Evolutionary conservation across 352 stramenopile species (phyloP).

Genomic region (Globisporangium emineosum): DNA sequence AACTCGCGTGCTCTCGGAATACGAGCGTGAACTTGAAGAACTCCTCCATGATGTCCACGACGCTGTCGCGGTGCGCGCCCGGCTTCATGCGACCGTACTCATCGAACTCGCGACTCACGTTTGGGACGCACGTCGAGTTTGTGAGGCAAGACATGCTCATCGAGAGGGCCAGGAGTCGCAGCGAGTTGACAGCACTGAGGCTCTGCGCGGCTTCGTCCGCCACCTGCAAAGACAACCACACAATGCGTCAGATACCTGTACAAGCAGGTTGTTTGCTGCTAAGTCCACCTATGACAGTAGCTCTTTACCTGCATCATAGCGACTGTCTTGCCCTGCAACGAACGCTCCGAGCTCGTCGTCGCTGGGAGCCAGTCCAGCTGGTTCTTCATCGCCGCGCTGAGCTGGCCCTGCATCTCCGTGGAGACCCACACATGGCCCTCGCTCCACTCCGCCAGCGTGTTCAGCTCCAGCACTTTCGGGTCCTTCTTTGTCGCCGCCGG

Average conservation of each 20-base stretch:
- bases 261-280: too few relatives aligned
- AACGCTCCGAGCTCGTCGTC: constrained; percentile 47
- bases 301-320: constrained; percentile 10
- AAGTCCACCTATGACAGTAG: too few relatives aligned
- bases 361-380: constrained; percentile 64
- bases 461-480: constrained; percentile 54
- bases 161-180: background rate
- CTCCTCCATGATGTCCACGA: constrained; percentile 6
- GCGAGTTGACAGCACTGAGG: background rate
- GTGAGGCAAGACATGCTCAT: background rate
- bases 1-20: background rate
- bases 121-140: background rate
- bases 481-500: constrained; percentile 40
- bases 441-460: constrained; percentile 52
- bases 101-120: background rate
- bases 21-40: constrained; percentile 7
- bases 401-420: constrained; percentile 61
- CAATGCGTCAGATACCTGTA: too few relatives aligned
- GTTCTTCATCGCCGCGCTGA: constrained; percentile 68
- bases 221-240: background rate
- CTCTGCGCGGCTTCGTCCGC: background rate
- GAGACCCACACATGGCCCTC: constrained; percentile 61
- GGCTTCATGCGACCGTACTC: background rate
- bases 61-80: background rate
- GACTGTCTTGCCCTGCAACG: constrained; percentile 47